Percentiles rank a stretch among this genome's conserved stretches.
Conservation (phyloP, 345 rosid genomes). For the Eucalyptus regnans region DNA sequence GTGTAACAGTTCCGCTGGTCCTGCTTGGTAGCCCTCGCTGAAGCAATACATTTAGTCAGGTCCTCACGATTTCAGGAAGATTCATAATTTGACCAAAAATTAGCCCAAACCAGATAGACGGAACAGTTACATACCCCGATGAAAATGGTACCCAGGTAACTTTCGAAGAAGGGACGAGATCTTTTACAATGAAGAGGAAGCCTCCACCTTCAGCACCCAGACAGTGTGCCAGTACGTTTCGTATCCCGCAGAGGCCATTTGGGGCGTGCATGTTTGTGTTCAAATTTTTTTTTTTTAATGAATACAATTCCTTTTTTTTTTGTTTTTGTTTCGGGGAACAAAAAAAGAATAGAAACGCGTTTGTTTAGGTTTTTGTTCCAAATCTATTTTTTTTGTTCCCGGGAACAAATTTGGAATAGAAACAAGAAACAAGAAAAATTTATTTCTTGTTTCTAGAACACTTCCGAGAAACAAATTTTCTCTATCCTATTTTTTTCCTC, state of each 20-base stretch:
- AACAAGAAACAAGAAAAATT: too few relatives aligned
- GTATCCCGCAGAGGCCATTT: conserved; percentile 10
- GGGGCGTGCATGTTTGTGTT: too few relatives aligned
- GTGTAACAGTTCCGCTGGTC: conserved; percentile 59
- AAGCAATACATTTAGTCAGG: neutral
- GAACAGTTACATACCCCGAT: conserved; percentile 18
- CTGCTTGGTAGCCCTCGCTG: conserved; percentile 58
- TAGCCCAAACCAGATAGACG: neutral
- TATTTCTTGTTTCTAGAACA: too few relatives aligned
- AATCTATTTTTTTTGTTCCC: too few relatives aligned
- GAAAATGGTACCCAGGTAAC: conserved; percentile 48
- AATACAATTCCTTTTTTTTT: too few relatives aligned
- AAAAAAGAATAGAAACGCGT: too few relatives aligned
- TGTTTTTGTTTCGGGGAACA: too few relatives aligned
- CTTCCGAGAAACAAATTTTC: too few relatives aligned
- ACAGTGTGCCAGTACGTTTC: conserved; percentile 68
- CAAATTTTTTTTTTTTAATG: too few relatives aligned
- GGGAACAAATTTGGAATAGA: too few relatives aligned
- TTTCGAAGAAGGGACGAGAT: conserved; percentile 44
- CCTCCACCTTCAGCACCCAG: conserved; percentile 62
- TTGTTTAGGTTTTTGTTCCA: too few relatives aligned
- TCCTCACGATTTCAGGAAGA: neutral
- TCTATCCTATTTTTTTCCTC: too few relatives aligned
- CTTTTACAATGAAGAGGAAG: conserved; percentile 48
- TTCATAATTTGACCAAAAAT: neutral